Base-by-base conservation (phyloP, 257 asterid genomes). In the Ligustrum vulgare region DNA sequence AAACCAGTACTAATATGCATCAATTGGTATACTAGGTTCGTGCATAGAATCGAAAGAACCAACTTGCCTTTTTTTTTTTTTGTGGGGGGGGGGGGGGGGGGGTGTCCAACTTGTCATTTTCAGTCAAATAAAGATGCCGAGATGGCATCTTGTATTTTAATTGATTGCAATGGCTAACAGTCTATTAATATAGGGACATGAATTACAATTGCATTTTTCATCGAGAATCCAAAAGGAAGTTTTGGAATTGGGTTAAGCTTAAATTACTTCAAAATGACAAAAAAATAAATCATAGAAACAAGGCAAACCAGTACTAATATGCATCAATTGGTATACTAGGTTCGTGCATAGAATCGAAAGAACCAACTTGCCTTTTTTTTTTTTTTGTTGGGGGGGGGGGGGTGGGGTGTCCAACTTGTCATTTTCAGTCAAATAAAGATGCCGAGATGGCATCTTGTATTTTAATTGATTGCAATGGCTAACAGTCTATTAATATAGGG, bases 401-500 rank as follows among this genome's bases (percentile, higher is more conserved):
- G n/a, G n/a, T n/a, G n/a, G n/a, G n/a, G n/a, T n/a, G 13, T 10
- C 45, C 45, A 39, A 39, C 45, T 8, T 69, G 79, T 72, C 58
- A 58, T 36, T 12, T 32, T 47, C n/a, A 56, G 2, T 39, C 25
- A 70, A 37, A 28, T 74, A 56, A 43, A 45, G n/a, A 34, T 20
- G 51, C 6, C 43, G 34, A 80, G 18, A 36, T n/a, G 23, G 25
- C 5, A 35, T 6, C 35, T 32, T 39, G 15, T 2, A 4, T 65
- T 76, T 67, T n/a, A 58, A 58, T 68, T 77, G 11, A 60, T 28
- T 4, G 11, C 62, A 47, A 35, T 18, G 18, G 72, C 66, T 33
- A 72, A 16, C 73, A 60, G 84, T 81, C 71, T 73, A 73, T 37
- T 71, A 77, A 77, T 72, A 79, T 77, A 8, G 51, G 34, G 69